These are phyloP conservation scores for Ambrosia hybrid DNA, from an alignment of 140 eudicot genomes.

Conservation along the genomic window DNA sequence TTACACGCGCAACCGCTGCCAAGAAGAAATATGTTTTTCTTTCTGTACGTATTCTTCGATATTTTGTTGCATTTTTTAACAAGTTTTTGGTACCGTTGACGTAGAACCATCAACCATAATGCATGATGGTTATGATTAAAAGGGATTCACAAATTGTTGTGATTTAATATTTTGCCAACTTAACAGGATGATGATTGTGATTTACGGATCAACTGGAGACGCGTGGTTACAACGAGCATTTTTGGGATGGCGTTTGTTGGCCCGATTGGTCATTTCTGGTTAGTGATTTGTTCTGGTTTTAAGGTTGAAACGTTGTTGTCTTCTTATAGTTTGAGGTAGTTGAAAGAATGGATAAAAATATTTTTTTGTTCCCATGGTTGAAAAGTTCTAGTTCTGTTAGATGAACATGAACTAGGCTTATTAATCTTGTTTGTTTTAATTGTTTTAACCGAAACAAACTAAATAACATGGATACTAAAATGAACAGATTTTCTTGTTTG, in stretches of 20 bases:
- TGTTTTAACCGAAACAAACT: too few species aligned
- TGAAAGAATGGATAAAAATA: too few species aligned
- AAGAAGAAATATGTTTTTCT: constrained; percentile 32
- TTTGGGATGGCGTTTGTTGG: constrained; percentile 87
- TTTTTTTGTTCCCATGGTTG: too few species aligned
- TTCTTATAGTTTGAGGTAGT: too few species aligned
- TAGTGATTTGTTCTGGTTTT: constrained; percentile 26
- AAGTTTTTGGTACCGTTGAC: too few species aligned
- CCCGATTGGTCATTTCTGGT: constrained; percentile 91
- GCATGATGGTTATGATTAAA: background rate
- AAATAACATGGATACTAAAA: too few species aligned
- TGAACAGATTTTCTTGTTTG: too few species aligned
- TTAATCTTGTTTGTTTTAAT: too few species aligned
- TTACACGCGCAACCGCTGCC: constrained; percentile 43
- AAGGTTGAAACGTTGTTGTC: background rate
- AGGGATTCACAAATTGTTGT: background rate
- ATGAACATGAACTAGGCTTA: too few species aligned
- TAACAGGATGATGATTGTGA: constrained; percentile 53
- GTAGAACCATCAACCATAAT: too few species aligned
- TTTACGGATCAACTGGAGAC: constrained; percentile 66
- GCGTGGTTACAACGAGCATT: constrained; percentile 63
- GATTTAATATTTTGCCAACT: background rate
- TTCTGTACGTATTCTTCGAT: constrained; percentile 29
- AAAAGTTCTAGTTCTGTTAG: too few species aligned
- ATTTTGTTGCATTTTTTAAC: background rate